These are phyloP conservation scores for Alternaria sp. DNA, from an alignment of 2,329 filamentous ascomycete genomes.

Conservation along the genomic window DNA sequence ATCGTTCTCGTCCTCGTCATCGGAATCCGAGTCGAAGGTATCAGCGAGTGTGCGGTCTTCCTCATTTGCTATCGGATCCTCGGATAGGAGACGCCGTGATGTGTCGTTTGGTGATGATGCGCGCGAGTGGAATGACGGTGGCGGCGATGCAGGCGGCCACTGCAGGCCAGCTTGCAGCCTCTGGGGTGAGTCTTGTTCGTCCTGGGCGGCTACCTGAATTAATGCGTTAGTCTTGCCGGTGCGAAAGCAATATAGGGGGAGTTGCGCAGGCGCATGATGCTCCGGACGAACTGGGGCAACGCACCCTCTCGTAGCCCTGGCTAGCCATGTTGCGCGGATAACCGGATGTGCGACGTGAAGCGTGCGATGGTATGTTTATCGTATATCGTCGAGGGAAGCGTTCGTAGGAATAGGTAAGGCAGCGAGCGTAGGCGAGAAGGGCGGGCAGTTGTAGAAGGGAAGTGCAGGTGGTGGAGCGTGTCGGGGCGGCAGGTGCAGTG, in stretches of 20 bases:
- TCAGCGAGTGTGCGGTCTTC: slow-evolving; percentile 87
- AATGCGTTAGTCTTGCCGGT: slow-evolving; percentile 27
- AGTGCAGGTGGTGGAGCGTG: slow-evolving; percentile 13
- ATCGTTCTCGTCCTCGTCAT: slow-evolving; percentile 69
- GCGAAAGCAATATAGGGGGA: slow-evolving; percentile 11
- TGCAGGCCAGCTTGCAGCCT: slow-evolving; percentile 37
- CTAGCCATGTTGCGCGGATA: slow-evolving; percentile 52
- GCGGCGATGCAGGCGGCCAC: slow-evolving; percentile 58
- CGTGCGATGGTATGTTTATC: slow-evolving; percentile 1
- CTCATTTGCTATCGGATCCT: slow-evolving; percentile 61
- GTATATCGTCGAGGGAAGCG: neutral
- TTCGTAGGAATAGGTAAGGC: slow-evolving; percentile 2
- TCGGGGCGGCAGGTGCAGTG: slow-evolving; percentile 22
- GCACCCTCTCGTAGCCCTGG: slow-evolving; percentile 60
- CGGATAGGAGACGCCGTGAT: slow-evolving; percentile 62
- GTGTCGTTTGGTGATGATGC: slow-evolving; percentile 69
- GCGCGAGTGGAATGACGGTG: slow-evolving; percentile 87
- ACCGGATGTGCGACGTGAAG: slow-evolving; percentile 14
- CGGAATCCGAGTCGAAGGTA: slow-evolving; percentile 83
- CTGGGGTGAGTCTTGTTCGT: slow-evolving; percentile 53
- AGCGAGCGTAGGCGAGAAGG: slow-evolving; percentile 17
- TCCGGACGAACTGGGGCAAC: slow-evolving; percentile 34
- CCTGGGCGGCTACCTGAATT: slow-evolving; percentile 54
- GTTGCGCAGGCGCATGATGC: slow-evolving; percentile 23
- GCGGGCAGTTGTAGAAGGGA: slow-evolving; percentile 16